These are phyloP conservation scores for Aspergillus sp. DNA, from an alignment of 2,329 filamentous ascomycete genomes.

Conservation along the genomic window DNA sequence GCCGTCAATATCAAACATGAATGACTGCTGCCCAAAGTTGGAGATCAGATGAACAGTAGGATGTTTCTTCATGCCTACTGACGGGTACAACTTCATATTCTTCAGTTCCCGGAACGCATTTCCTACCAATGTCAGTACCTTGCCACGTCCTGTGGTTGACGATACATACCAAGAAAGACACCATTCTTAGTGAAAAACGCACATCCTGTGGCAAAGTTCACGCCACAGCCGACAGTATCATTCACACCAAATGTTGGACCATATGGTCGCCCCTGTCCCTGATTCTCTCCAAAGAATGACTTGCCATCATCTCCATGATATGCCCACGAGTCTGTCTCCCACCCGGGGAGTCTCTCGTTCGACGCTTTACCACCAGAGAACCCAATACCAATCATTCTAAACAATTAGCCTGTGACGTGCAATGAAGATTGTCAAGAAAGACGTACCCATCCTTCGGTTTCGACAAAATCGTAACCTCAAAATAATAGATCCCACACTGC, in stretches of 20 bases:
- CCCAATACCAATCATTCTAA: conserved; percentile 47
- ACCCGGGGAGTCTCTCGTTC: conserved; percentile 56
- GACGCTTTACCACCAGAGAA: conserved; percentile 55
- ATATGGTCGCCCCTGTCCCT: conserved; percentile 50
- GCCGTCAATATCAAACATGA: conserved; percentile 84
- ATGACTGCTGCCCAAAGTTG: conserved; percentile 65
- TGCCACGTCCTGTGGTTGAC: too few species aligned
- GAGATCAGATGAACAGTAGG: conserved; percentile 51
- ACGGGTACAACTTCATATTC: conserved; percentile 44
- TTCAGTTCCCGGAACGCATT: conserved; percentile 43
- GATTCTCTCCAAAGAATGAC: conserved; percentile 53
- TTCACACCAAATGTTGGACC: conserved; percentile 53
- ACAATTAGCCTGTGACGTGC: background rate
- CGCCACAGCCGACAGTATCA: conserved; percentile 58
- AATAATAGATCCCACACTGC: conserved; percentile 93
- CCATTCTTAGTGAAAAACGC: conserved; percentile 64
- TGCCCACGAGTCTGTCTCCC: conserved; percentile 60
- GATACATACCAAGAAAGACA: conserved; percentile 45
- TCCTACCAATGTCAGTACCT: conserved; percentile 42
- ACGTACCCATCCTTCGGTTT: conserved; percentile 61
- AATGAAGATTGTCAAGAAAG: background rate
- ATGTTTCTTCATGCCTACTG: conserved; percentile 59
- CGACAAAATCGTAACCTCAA: conserved; percentile 63
- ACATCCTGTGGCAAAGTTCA: conserved; percentile 56
- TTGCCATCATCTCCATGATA: conserved; percentile 63